These are phyloP conservation scores for Mayamaea pseudoterrestris DNA, from an alignment of 108 stramenopile species.

Conservation along the genomic window DNA sequence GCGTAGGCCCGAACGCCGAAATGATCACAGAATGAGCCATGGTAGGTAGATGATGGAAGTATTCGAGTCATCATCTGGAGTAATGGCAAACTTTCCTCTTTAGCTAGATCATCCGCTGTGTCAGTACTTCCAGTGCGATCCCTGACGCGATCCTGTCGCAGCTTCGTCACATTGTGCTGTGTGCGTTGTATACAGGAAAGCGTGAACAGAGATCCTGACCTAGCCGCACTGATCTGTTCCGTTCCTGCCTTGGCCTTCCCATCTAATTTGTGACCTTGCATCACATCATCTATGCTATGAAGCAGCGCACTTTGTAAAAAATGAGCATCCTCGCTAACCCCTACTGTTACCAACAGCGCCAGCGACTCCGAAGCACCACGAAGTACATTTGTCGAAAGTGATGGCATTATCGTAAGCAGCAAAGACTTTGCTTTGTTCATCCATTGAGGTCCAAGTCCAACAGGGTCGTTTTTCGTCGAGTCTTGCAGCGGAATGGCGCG, in stretches of 20 bases:
- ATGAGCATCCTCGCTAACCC: constrained; percentile 66
- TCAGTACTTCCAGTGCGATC: constrained; percentile 48
- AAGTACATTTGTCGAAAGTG: constrained; percentile 35
- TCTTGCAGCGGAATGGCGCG: constrained; percentile 65
- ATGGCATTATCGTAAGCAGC: constrained; percentile 53
- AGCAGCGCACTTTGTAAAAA: constrained; percentile 70
- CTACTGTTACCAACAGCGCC: constrained; percentile 60
- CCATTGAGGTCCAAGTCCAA: constrained; percentile 77
- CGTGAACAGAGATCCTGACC: constrained; percentile 56
- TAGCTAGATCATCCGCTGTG: constrained; percentile 34
- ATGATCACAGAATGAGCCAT: constrained; percentile 31
- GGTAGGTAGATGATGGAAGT: constrained; percentile 51
- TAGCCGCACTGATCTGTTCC: constrained; percentile 40
- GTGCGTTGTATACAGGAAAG: constrained; percentile 72
- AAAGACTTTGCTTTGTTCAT: constrained; percentile 71
- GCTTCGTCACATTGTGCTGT: constrained; percentile 19
- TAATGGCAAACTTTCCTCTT: constrained; percentile 29
- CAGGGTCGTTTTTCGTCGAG: constrained; percentile 50
- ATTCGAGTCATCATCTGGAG: constrained; percentile 75
- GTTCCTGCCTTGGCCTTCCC: constrained; percentile 26
- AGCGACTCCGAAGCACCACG: constrained; percentile 77
- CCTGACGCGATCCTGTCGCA: constrained; percentile 19
- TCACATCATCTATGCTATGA: constrained; percentile 70
- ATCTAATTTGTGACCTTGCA: constrained; percentile 36
- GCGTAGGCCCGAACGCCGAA: constrained; percentile 47